Percentiles rank a stretch among this genome's conserved stretches.
Conservation (phyloP, 495 filamentous ascomycete genomes). For the Platismatia glauca region DNA sequence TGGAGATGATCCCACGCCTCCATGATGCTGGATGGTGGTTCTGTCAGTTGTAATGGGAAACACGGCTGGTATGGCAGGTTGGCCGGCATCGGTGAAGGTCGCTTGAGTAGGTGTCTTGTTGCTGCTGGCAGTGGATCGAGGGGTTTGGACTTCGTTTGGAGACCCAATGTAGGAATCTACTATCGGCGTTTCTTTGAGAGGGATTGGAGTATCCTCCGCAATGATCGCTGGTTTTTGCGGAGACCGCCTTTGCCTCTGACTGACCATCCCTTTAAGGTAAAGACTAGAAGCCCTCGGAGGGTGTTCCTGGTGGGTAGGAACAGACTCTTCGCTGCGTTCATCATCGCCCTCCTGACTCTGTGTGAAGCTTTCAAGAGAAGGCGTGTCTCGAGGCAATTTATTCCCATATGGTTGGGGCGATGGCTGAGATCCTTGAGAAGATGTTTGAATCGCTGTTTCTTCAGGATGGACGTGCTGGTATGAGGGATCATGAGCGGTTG, state of each 20-base stretch:
- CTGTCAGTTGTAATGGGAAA: neutral
- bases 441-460: neutral
- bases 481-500: neutral
- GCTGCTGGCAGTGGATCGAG: constrained; percentile 17
- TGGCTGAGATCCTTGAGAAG: neutral
- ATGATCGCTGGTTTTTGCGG: neutral
- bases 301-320: constrained; percentile 3
- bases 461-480: neutral
- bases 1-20: neutral
- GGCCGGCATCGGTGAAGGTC: constrained; percentile 14
- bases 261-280: constrained; percentile 1
- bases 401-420: neutral
- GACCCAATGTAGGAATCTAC: constrained; percentile 8
- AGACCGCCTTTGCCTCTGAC: constrained; percentile 7
- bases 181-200: neutral
- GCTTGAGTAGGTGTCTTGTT: constrained; percentile 22
- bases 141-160: constrained; percentile 15
- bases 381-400: constrained; percentile 4
- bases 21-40: neutral
- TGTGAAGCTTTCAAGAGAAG: constrained; percentile 20
- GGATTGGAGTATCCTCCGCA: constrained; percentile 8
- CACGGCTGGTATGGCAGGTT: constrained; percentile 1
- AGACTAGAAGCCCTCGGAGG: constrained; percentile 12
- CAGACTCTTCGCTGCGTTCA: constrained; percentile 20
- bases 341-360: constrained; percentile 22